These are phyloP conservation scores for Candida sithepensis DNA, from an alignment of 805 yeast genomes.

Conservation along the genomic window DNA sequence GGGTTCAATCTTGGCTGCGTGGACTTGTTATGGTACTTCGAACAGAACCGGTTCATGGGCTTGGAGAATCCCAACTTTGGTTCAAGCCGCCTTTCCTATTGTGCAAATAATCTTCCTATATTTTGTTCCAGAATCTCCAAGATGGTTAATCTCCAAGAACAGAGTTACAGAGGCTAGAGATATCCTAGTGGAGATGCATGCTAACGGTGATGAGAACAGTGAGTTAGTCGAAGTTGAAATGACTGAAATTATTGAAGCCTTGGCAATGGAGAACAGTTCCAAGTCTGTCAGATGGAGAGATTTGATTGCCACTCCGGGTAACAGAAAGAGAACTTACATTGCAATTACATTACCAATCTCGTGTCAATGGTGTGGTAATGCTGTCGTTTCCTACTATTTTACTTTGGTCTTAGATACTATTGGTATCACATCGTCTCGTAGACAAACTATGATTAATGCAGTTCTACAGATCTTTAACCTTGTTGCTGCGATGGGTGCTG, in stretches of 20 bases:
- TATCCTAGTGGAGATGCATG: slow-evolving; percentile 8
- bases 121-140: slow-evolving; percentile 43
- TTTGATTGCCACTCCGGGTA: slow-evolving; percentile 31
- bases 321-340: slow-evolving; percentile 35
- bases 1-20: slow-evolving; percentile 45
- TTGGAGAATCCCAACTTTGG: slow-evolving; percentile 54
- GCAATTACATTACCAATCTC: slow-evolving; percentile 26
- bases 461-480: slow-evolving; percentile 45
- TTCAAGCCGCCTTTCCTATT: slow-evolving; percentile 48
- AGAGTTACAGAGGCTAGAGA: slow-evolving; percentile 32
- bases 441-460: slow-evolving; percentile 48
- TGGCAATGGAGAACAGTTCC: slow-evolving; percentile 32
- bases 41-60: slow-evolving; percentile 32
- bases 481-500: slow-evolving; percentile 26
- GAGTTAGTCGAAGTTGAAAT: slow-evolving; percentile 35
- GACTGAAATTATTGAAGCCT: slow-evolving; percentile 29
- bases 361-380: slow-evolving; percentile 43
- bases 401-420: slow-evolving; percentile 44
- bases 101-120: slow-evolving; percentile 35
- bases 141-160: slow-evolving; percentile 37
- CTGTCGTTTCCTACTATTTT: slow-evolving; percentile 43
- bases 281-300: slow-evolving; percentile 31
- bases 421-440: slow-evolving; percentile 43
- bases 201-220: slow-evolving; percentile 29
- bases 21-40: slow-evolving; percentile 43